These are phyloP conservation scores for Fraxinus quadrangulata DNA, from an alignment of 257 asterid species.

Conservation along the genomic window DNA sequence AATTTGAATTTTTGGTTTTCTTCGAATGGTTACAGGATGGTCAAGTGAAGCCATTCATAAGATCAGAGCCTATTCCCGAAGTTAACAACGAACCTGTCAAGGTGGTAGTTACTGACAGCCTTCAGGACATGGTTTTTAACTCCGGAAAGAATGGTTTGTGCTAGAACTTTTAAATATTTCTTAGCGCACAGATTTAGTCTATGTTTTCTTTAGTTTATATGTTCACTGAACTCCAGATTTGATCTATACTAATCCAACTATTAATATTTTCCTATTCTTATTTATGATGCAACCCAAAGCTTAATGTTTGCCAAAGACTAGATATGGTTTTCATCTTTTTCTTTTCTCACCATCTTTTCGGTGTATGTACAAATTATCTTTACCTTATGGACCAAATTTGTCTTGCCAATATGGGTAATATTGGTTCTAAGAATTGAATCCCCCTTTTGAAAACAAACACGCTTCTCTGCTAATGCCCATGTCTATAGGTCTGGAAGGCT, in stretches of 20 bases:
- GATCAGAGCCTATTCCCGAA: slow-evolving; percentile 82
- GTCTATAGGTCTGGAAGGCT: background rate
- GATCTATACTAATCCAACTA: background rate
- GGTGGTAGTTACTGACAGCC: slow-evolving; percentile 72
- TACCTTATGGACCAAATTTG: background rate
- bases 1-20: slow-evolving; percentile 1
- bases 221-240: background rate
- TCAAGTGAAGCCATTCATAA: slow-evolving; percentile 51
- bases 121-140: slow-evolving; percentile 61
- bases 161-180: background rate
- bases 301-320: background rate
- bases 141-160: slow-evolving; percentile 76
- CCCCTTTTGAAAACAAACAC: background rate
- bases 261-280: background rate
- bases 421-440: background rate
- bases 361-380: background rate
- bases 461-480: background rate
- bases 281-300: slow-evolving; percentile 1
- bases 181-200: background rate
- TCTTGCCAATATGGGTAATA: background rate
- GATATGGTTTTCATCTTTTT: background rate
- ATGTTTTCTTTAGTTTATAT: background rate
- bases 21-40: slow-evolving; percentile 56
- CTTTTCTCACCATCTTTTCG: background rate
- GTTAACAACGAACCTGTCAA: slow-evolving; percentile 77